Evolutionary conservation across 2,329 filamentous ascomycete genomes (phyloP), one percentile per base, ranked within the genome.

Genomic region (Aquanectria penicillioides): DNA sequence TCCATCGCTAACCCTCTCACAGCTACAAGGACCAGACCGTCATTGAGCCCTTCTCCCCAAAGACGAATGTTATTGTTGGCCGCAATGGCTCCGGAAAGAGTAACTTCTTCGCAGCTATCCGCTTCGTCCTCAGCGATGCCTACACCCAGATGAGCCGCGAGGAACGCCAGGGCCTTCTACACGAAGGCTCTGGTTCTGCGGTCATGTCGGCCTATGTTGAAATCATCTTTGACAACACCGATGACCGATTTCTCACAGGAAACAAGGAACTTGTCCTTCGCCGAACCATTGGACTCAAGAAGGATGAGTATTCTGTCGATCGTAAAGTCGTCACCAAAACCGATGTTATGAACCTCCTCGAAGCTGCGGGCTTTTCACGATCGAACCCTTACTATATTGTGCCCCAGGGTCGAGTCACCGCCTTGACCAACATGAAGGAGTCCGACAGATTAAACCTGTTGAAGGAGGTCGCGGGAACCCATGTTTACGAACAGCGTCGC

Each of bases 151-250:
- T 99, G 87, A 92, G 91, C 64, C 91, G 94, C 69, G 95, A 99
- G 75, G 94, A 99, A 82, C 92, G 95, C 61, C 93, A 97, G 77
- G 93, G 92, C 25, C 86, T 99, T 29, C 86, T 99, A n/a, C 95
- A 99, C 76, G 96, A 99, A 83, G 96, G 96, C 34, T 97, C 95
- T 4, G 96, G 95, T 29, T 97, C 94, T 4, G 95, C 95, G 13
- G 94, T 99, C 71, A 97, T 97, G 92, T 97, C 94, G 43, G 96
- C 95, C n/a, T 99, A 98, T 71, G 96, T 99, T 59, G 95, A 99
- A 78, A 92, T 99, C 71, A 97, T 97, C 66, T 99, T 99, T 77
- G 95, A 99, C 83, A 99, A 99, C 74, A 92, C 87, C 69, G 94
- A 99, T 74, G 93, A 96, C 69, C 92, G 95, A 69, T 98, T 99